Evolutionary conservation across 768 basidiomycete genomes (phyloP).

Genomic region (Udeniomyces megalosporus): DNA sequence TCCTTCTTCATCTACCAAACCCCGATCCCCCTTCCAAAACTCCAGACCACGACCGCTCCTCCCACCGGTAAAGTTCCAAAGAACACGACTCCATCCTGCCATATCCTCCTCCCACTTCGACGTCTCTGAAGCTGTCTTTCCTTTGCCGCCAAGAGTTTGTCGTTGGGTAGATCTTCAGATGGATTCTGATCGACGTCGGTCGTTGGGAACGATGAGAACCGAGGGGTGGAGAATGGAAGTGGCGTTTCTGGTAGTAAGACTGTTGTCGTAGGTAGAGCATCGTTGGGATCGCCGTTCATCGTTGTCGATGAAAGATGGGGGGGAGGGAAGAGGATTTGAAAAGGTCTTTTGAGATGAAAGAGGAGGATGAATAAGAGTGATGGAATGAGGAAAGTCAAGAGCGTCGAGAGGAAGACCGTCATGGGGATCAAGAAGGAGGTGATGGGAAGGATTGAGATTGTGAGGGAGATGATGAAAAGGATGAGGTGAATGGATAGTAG

Average conservation of each 20-base stretch:
- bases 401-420: not conserved
- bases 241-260: conserved; percentile 5
- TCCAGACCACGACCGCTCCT: conserved; percentile 43
- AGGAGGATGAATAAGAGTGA: conserved; percentile 62
- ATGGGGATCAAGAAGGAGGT: not conserved
- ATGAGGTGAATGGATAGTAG: no score
- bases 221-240: conserved; percentile 1
- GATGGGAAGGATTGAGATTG: not conserved
- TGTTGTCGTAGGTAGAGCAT: no score
- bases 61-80: conserved; percentile 49
- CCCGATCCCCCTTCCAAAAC: conserved; percentile 37
- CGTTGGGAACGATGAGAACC: conserved; percentile 7
- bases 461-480: not conserved
- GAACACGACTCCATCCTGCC: conserved; percentile 78
- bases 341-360: conserved; percentile 69
- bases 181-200: no score
- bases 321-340: conserved; percentile 61
- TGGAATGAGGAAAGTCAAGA: conserved; percentile 19
- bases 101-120: conserved; percentile 51
- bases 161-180: conserved; percentile 34
- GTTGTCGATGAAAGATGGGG: conserved; percentile 23
- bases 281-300: no score
- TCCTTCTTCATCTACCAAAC: conserved; percentile 37
- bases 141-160: conserved; percentile 58
- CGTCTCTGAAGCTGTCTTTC: conserved; percentile 64